Evolutionary conservation across 73 alveolate genomes (phyloP).

Genomic region (Symbiodinium natans): DNA sequence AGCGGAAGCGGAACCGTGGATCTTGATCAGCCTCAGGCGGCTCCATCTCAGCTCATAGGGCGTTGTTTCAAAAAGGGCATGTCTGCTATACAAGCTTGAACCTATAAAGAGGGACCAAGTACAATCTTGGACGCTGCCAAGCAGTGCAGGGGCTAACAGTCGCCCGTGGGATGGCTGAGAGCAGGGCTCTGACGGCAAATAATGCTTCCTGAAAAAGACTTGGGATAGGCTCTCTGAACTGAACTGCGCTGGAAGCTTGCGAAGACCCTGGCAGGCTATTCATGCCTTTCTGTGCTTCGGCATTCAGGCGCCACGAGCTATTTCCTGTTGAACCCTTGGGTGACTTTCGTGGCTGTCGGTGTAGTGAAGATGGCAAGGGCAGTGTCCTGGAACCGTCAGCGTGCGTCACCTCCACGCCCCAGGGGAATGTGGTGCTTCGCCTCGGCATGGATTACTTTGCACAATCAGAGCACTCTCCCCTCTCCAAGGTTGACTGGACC

Average conservation of each 20-base stretch:
- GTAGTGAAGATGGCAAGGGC: not conserved
- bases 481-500: no score
- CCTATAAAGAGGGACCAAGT: no score
- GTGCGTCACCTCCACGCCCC: constrained; percentile 7
- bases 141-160: not conserved
- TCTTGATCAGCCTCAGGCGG: not conserved
- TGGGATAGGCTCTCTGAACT: no score
- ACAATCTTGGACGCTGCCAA: not conserved
- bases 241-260: no score
- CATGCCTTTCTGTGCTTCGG: no score
- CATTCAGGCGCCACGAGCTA: no score
- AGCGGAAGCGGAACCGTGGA: not conserved
- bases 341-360: not conserved
- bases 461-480: no score
- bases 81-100: no score
- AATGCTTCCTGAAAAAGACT: not conserved
- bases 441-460: no score
- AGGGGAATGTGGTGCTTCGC: not conserved
- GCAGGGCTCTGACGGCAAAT: not conserved
- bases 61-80: no score
- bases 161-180: not conserved
- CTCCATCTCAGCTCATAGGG: not conserved
- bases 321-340: no score
- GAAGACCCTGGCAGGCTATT: no score
- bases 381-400: not conserved